A percentile compares a stretch with the other conserved stretches of the same genome.
phyloP scores from a whole-genome alignment of 1,284 basidiomycete genomes.

The Pseudomicrostroma phylloplanum region DNA sequence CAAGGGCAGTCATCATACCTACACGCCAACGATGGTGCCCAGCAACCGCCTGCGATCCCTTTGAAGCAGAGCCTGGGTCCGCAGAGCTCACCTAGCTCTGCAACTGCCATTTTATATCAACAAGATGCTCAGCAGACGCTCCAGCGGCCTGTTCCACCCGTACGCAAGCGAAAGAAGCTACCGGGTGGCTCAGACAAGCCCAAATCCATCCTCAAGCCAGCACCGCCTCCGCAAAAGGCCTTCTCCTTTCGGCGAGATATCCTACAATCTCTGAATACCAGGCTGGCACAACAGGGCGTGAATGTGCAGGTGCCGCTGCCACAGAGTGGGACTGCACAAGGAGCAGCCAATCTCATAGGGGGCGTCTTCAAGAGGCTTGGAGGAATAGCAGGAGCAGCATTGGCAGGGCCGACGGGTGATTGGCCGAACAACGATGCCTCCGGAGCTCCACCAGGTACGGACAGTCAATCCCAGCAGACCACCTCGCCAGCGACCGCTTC shows the following conservation, averaged over 20 bases:
- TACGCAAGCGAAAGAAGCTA: background rate
- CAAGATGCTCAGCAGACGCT: background rate
- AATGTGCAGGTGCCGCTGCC: constrained; percentile 43
- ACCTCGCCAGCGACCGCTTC: background rate
- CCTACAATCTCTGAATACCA: constrained; percentile 40
- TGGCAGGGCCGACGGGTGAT: background rate
- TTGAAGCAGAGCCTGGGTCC: too few relatives aligned
- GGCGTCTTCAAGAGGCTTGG: constrained; percentile 38
- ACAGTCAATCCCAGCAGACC: background rate
- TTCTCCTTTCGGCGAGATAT: constrained; percentile 44
- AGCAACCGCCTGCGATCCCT: too few relatives aligned
- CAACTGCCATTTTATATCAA: too few relatives aligned
- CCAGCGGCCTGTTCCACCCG: background rate
- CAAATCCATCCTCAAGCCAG: constrained; percentile 34
- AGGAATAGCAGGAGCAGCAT: constrained; percentile 27
- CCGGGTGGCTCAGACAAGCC: background rate
- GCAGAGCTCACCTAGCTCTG: too few relatives aligned
- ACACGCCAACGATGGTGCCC: too few relatives aligned
- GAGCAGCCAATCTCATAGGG: constrained; percentile 31
- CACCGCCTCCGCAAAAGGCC: constrained; percentile 33
- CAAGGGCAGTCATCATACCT: too few relatives aligned
- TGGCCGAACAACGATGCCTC: background rate
- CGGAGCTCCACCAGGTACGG: background rate
- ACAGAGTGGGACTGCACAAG: constrained; percentile 25
- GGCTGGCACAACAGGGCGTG: constrained; percentile 47